phyloP scores from a whole-genome alignment of 2,329 filamentous ascomycete species.

The Fusarium robinianum region DNA sequence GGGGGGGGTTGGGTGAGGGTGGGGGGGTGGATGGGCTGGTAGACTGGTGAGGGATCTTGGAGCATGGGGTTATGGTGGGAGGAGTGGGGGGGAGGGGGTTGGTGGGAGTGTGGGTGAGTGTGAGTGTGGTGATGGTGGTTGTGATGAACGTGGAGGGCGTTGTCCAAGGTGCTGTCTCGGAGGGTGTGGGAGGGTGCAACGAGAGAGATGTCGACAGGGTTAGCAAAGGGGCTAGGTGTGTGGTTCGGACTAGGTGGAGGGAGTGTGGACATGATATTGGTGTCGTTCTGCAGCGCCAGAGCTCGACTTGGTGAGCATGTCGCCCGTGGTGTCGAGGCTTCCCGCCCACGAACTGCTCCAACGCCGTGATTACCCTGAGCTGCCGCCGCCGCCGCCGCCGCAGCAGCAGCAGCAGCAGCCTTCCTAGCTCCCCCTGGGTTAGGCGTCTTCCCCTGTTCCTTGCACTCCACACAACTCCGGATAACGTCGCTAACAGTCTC shows the following conservation, averaged over 20 bases:
- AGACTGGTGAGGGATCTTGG: conserved; percentile 44
- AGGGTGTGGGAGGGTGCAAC: conserved; percentile 46
- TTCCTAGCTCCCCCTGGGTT: conserved; percentile 37
- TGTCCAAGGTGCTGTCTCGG: conserved; percentile 35
- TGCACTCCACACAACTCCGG: conserved; percentile 87
- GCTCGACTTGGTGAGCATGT: conserved; percentile 29
- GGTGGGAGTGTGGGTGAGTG: conserved; percentile 12
- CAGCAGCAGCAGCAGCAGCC: conserved; percentile 6
- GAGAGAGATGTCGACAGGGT: conserved; percentile 54
- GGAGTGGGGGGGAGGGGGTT: conserved; percentile 24
- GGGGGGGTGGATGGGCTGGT: conserved; percentile 64
- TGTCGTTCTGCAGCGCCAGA: conserved; percentile 39
- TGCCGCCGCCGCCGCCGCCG: conserved; percentile 2
- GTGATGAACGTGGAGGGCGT: conserved; percentile 32
- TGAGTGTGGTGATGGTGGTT: conserved; percentile 22
- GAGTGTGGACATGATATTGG: conserved; percentile 36
- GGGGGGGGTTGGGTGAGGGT: conserved; percentile 50
- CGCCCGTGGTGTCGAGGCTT: conserved; percentile 23
- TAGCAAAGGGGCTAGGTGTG: conserved; percentile 50
- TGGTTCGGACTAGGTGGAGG: conserved; percentile 33
- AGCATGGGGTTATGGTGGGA: conserved; percentile 37
- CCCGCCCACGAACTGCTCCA: conserved; percentile 9
- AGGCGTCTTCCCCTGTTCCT: conserved; percentile 70
- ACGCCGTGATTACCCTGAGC: conserved; percentile 6
- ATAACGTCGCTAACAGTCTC: conserved; percentile 96